A percentile compares a stretch with the other conserved stretches of the same genome.
These are phyloP conservation scores for Oryza australiensis DNA, from an alignment of 176 grass and related monocot genomes.

Conservation along the genomic window DNA sequence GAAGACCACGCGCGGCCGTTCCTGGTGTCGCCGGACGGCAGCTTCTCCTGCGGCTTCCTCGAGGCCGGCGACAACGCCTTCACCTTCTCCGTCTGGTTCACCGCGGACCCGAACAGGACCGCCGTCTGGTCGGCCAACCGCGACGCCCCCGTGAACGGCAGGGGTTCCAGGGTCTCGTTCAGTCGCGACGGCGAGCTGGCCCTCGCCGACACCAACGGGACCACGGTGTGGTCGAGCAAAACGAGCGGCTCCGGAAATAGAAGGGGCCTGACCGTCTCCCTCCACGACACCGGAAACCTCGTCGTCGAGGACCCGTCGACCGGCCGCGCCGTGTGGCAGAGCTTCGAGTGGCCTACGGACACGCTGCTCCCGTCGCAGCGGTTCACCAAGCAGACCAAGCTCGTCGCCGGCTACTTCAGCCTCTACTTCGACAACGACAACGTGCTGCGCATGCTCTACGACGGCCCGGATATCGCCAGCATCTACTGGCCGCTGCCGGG, in stretches of 20 bases:
- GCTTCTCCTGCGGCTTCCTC: conserved; percentile 9
- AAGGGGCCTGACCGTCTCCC: neutral
- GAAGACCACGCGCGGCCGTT: conserved; percentile 17
- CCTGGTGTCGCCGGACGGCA: conserved; percentile 19
- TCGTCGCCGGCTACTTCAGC: conserved; percentile 30
- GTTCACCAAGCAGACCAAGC: conserved; percentile 25
- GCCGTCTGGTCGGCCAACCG: conserved; percentile 42
- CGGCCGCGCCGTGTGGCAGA: too few species aligned
- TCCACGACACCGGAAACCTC: conserved; percentile 41
- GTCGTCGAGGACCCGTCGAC: conserved; percentile 19
- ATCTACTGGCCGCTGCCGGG: conserved; percentile 41
- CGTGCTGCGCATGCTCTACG: conserved; percentile 37
- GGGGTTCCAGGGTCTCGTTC: conserved; percentile 26
- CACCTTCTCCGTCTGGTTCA: conserved; percentile 47
- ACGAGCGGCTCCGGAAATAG: neutral
- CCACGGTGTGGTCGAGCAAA: conserved; percentile 33
- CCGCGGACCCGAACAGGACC: neutral
- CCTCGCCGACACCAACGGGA: conserved; percentile 37
- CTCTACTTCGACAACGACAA: conserved; percentile 53
- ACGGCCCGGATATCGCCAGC: conserved; percentile 39
- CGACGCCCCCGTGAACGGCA: conserved; percentile 30
- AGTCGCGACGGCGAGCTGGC: conserved; percentile 33
- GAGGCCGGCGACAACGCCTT: conserved; percentile 30
- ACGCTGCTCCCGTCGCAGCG: conserved; percentile 40
- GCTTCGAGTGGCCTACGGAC: conserved; percentile 44